Evolutionary conservation across 805 yeast species (phyloP).

Genomic region (Candida arabinofermentans): DNA sequence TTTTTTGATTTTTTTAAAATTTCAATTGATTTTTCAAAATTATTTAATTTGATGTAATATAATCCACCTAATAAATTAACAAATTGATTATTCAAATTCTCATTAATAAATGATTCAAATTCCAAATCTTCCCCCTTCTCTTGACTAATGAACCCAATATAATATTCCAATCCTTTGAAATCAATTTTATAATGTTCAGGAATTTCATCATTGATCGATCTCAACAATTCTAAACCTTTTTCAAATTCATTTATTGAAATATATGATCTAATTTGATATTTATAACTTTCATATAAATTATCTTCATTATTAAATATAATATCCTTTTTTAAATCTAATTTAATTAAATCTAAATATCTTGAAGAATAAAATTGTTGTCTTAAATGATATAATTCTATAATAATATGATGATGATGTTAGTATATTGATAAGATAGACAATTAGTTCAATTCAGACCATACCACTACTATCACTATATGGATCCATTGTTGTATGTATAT

Average conservation of each 20-base stretch:
- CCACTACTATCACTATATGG: conserved; percentile 25
- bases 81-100: conserved; percentile 7
- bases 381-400: conserved; percentile 25
- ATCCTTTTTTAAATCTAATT: conserved; percentile 18
- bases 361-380: conserved; percentile 29
- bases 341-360: conserved; percentile 17
- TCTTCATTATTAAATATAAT: conserved; percentile 24
- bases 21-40: conserved; percentile 40
- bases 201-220: conserved; percentile 4
- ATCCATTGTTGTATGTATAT: conserved; percentile 13
- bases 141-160: conserved; percentile 8
- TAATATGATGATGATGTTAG: conserved; percentile 2
- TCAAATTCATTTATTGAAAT: conserved; percentile 11
- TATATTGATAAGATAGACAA: neutral
- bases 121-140: conserved; percentile 3
- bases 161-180: conserved; percentile 11
- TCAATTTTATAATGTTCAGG: conserved; percentile 11
- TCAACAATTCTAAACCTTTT: conserved; percentile 13
- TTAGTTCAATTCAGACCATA: conserved; percentile 2
- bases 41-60: conserved; percentile 31
- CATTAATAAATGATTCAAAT: neutral
- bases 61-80: conserved; percentile 15
- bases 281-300: conserved; percentile 23
- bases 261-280: conserved; percentile 22
- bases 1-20: conserved; percentile 31